Percentiles rank a stretch among this genome's conserved stretches.
Conservation (phyloP, 441 rosid genomes). For the Hura crepitans region DNA sequence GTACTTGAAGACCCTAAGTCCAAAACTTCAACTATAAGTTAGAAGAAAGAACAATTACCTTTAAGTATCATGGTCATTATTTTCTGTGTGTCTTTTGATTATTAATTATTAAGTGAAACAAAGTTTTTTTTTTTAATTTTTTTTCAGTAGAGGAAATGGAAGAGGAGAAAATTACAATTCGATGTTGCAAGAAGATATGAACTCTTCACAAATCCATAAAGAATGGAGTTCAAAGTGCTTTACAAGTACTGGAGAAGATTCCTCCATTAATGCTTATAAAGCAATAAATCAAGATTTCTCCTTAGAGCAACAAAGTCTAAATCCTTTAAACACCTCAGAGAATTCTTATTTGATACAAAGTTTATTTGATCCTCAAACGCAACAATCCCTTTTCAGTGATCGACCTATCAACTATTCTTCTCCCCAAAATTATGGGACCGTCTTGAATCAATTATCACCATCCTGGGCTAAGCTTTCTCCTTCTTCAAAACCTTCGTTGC, state of each 20-base stretch:
- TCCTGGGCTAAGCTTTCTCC: constrained; percentile 37
- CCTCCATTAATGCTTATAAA: constrained; percentile 32
- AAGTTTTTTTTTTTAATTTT: constrained; percentile 1
- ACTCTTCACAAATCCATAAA: constrained; percentile 39
- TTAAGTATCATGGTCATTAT: no score
- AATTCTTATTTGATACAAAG: constrained; percentile 29
- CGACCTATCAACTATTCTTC: constrained; percentile 37
- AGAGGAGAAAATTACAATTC: constrained; percentile 35
- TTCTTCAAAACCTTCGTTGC: constrained; percentile 36
- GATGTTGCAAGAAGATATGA: constrained; percentile 45
- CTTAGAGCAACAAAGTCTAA: constrained; percentile 29
- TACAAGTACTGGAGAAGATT: constrained; percentile 32
- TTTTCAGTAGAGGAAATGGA: constrained; percentile 31
- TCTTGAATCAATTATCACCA: constrained; percentile 32
- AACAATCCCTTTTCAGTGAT: constrained; percentile 39
- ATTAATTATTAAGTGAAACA: not conserved
- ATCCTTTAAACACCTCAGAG: constrained; percentile 22
- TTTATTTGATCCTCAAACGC: constrained; percentile 48
- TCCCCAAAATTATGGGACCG: constrained; percentile 27
- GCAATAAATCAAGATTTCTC: constrained; percentile 42
- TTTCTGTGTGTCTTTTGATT: constrained; percentile 9
- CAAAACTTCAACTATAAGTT: constrained; percentile 31
- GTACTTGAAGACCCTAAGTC: constrained; percentile 17
- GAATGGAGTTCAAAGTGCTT: constrained; percentile 47
- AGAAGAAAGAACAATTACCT: constrained; percentile 15